Base-by-base conservation (phyloP, 306 rosid genomes). In the Benincasa hispida region DNA sequence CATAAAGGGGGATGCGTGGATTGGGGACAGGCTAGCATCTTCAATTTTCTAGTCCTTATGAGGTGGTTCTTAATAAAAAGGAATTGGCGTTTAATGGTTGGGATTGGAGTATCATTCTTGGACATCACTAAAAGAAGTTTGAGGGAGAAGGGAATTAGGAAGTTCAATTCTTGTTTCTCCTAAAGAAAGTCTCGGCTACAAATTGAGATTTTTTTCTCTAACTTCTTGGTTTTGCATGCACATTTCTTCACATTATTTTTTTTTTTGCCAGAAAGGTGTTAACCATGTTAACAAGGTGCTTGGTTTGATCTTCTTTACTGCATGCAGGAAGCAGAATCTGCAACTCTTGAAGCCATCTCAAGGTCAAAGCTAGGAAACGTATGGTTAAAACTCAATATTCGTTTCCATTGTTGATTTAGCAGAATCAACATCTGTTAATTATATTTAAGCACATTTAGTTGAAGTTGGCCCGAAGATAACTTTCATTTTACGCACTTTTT, bases 321-420 rank as follows among this genome's bases (percentile, higher is more conserved):
- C 51, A 37, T 81, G 85, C 91, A 94, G 98, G 98, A 94, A 86
- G 88, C 91, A 80, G 98, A 94, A 86, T 79, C 91, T 25, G 96
- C 97, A 58, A 91, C 95, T 62, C 96, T 94, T 67, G 98, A 94
- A 85, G 98, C 96, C 79, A 90, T 87, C 78, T 93, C 98, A 65
- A 90, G 89, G 88, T 91, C 97, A 70, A 94, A 88, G 88, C 79
- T 84, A 74, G 97, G 96, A 86, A 90, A 84, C 81, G 96, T 94
- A 90, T 79, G 95, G 48, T 45, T 63, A 27, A 77, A 78, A 32
- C 34, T 58, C 79, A 75, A 57, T 66, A 79, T 70, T 55, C 53
- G 78, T 79, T 67, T 48, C 48, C 60, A 28, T 32, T 48, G 41
- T 77, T 47, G 17, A 22, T 39, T 42, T 41, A 57, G 63, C 48